phyloP scores from a whole-genome alignment of 2,329 filamentous ascomycete species.

The Phyllosticta citribraziliensis region DNA sequence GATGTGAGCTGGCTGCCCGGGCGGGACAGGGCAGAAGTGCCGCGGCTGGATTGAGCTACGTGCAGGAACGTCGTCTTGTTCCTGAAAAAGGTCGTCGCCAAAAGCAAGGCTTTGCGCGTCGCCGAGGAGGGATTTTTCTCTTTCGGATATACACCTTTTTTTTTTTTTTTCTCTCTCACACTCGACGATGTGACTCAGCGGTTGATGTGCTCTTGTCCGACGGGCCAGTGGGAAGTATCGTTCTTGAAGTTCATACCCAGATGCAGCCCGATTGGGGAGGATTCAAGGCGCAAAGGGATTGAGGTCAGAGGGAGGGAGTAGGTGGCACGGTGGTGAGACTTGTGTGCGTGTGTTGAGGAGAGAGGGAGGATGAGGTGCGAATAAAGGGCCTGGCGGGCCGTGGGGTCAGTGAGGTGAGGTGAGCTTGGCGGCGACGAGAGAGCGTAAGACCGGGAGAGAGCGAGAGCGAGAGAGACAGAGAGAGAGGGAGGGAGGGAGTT shows the following conservation, averaged over 20 bases:
- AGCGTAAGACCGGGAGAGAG: background rate
- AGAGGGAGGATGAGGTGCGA: background rate
- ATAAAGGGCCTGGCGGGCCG: background rate
- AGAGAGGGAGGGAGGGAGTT: background rate
- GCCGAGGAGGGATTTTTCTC: background rate
- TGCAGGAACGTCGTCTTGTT: background rate
- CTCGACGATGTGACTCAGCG: conserved; percentile 18
- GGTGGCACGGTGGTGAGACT: background rate
- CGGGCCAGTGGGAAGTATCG: conserved; percentile 33
- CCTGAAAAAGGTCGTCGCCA: background rate
- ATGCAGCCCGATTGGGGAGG: background rate
- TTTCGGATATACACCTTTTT: background rate
- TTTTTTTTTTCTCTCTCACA: too few relatives aligned
- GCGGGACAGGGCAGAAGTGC: background rate
- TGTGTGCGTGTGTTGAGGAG: background rate
- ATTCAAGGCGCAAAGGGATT: conserved; percentile 4
- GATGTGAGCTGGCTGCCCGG: background rate
- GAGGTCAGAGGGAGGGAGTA: background rate
- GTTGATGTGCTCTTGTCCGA: conserved; percentile 38
- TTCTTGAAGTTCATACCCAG: conserved; percentile 35
- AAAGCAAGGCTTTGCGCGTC: conserved; percentile 5
- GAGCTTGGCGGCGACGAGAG: background rate
- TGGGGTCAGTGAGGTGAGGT: too few relatives aligned
- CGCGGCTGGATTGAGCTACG: conserved; percentile 2
- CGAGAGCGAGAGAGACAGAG: background rate